These are phyloP conservation scores for Asclepias syriaca DNA, from an alignment of 257 asterid species.

Conservation along the genomic window DNA sequence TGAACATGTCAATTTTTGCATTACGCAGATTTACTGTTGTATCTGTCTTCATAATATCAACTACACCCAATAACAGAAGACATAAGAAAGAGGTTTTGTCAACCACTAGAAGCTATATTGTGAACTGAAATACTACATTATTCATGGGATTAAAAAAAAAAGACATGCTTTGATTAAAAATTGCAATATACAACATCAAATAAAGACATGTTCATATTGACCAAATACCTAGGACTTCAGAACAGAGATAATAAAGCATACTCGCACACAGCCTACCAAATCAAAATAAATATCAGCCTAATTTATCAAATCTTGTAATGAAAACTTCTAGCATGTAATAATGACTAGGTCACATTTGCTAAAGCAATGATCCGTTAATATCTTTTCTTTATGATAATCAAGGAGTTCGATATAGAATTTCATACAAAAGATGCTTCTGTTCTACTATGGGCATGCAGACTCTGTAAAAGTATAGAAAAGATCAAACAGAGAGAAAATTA, in stretches of 20 bases:
- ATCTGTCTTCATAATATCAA: constrained; percentile 35
- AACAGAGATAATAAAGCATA: neutral
- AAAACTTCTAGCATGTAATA: neutral
- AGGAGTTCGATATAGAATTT: neutral
- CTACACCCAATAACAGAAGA: constrained; percentile 17
- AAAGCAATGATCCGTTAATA: neutral
- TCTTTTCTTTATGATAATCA: neutral
- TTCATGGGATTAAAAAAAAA: neutral
- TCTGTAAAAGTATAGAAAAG: neutral
- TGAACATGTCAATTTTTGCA: constrained; percentile 42
- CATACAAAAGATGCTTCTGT: neutral
- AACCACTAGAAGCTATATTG: neutral
- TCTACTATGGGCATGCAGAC: neutral
- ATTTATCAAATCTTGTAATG: neutral
- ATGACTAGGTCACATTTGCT: neutral
- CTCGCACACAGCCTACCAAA: neutral
- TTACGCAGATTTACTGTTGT: constrained; percentile 33
- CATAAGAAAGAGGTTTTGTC: neutral
- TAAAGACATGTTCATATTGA: too few species aligned
- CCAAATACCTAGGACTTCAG: neutral
- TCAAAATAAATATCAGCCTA: neutral
- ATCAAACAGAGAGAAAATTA: neutral
- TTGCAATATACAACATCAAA: neutral
- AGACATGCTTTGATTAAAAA: neutral
- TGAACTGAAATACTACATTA: neutral